Conservation (phyloP, 345 rosid species). For the Viola odorata region DNA sequence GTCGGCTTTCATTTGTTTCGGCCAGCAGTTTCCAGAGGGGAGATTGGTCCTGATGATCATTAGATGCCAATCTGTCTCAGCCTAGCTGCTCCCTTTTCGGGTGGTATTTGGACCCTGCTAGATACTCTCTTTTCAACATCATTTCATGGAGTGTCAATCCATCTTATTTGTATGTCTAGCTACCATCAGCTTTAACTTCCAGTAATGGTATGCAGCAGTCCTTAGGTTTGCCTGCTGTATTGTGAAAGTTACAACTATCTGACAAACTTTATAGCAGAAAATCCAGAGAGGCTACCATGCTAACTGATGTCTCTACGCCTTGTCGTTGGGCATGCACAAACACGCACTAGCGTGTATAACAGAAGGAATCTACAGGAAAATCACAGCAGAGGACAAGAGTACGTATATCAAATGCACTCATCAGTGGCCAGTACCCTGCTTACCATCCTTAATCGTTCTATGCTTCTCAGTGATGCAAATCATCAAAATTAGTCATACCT, state of each 20-base stretch:
- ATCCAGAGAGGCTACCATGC: neutral
- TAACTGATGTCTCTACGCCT: neutral
- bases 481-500: no score
- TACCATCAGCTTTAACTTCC: neutral
- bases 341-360: neutral
- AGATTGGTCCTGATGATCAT: conserved; percentile 3
- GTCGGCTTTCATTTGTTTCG: no score
- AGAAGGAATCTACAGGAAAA: neutral
- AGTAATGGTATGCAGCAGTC: neutral
- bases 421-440: no score
- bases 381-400: neutral
- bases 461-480: no score
- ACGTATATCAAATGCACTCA: no score
- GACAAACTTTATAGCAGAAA: conserved; percentile 3
- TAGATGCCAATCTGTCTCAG: neutral
- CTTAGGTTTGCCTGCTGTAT: neutral
- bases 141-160: neutral
- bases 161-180: conserved; percentile 3
- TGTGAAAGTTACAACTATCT: conserved; percentile 17
- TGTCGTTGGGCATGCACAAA: neutral
- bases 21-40: neutral
- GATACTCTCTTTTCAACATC: conserved; percentile 8
- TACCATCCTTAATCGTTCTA: no score
- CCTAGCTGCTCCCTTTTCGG: conserved; percentile 1
- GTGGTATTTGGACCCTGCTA: no score